Conservation (phyloP, 169 alveolate species). For the Besnoitia besnoiti region DNA sequence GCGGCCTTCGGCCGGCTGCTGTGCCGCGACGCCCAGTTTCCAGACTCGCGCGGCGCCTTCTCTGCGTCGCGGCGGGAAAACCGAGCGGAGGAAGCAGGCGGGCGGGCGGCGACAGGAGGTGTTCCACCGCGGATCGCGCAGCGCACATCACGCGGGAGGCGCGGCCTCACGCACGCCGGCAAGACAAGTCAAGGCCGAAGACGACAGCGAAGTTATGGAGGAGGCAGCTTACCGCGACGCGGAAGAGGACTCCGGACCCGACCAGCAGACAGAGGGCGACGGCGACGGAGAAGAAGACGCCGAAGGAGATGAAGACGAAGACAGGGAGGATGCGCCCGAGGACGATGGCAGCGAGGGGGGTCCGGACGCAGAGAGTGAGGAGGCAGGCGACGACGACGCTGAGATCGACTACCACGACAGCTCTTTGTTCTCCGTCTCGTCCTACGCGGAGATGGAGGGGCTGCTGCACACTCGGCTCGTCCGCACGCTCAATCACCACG, state of each 20-base stretch:
- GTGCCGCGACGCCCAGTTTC: too few species aligned
- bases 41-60: background rate
- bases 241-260: background rate
- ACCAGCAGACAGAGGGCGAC: background rate
- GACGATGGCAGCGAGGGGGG: background rate
- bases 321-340: background rate
- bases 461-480: slow-evolving; percentile 49
- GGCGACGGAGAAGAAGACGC: background rate
- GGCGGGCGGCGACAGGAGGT: background rate
- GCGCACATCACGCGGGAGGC: background rate
- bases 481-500: slow-evolving; percentile 43
- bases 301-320: background rate
- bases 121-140: background rate
- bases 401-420: slow-evolving; percentile 1
- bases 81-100: background rate
- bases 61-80: background rate
- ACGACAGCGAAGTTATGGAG: background rate
- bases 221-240: background rate
- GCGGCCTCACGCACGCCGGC: background rate
- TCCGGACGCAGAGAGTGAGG: background rate
- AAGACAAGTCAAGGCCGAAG: background rate
- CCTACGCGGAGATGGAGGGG: slow-evolving; percentile 8
- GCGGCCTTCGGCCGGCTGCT: too few species aligned
- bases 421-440: background rate
- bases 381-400: background rate